Base-by-base conservation (phyloP, 1,284 basidiomycete genomes). In the Rhodotorula mucilaginosa region DNA sequence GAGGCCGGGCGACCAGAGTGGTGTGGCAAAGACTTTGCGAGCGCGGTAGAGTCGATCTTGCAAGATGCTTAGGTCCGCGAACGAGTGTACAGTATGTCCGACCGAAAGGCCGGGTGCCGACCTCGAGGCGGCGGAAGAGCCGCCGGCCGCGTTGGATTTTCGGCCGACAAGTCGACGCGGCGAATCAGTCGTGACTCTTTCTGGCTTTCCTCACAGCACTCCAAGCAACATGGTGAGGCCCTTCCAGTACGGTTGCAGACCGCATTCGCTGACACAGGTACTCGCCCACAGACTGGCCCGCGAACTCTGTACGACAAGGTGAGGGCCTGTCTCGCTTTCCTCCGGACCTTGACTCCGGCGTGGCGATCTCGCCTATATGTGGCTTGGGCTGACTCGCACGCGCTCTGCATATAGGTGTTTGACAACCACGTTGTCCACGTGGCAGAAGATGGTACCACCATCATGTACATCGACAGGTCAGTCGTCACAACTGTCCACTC, bases 401-500 rank as follows among this genome's bases (percentile, higher is more conserved):
- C 4, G 5, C 31, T 26, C 10, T 26, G 15, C 46, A 7, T 19
- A 7, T 57, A 77, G 76, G 92, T 97, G 77, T 97, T 92, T 88
- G 92, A 96, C 77, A 92, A 96, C 81, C 93, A 97, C 83, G 87
- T 95, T 79, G 90, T 97, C 61, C 87, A 90, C 79, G 82, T 87
- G 76, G 88, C 90, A 76, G 89, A 91, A 61, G 88, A 92, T 79
- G 94, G 92, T 65, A 86, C 92, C 68, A 89, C 91, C 39, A 87
- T 97, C 74, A 87, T 97, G 79, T 97, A 94, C 84, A 96, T 97
- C 78, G 94, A 97, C 84, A 86, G 91, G 90, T 90, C 81, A 72
- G 65, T 59, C 56, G 39, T 19, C 46, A 47, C 29, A 15, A 26
- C 39, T 48, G 19, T 12, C 31, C 31, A n/a, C 12, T 8, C 34